A percentile compares a stretch with the other conserved stretches of the same genome.
These are phyloP conservation scores for Chytriomyces sp. DNA, from an alignment of 192 early-diverging fungal genomes.

Conservation along the genomic window DNA sequence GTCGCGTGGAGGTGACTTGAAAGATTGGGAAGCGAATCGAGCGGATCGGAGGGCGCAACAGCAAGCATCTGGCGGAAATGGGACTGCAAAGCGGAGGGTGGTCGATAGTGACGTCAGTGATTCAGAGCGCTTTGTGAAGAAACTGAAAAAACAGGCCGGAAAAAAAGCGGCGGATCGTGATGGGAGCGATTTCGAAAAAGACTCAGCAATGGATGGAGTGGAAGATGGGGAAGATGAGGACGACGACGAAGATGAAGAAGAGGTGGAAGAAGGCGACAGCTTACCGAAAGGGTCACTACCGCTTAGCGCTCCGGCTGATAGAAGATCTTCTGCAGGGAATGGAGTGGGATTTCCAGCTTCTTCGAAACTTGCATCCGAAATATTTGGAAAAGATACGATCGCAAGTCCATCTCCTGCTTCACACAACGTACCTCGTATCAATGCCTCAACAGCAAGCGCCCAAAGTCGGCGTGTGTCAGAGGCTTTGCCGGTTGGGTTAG, in stretches of 20 bases:
- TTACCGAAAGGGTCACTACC: neutral
- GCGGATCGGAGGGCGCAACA: neutral
- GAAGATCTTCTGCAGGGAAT: neutral
- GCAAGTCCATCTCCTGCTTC: neutral
- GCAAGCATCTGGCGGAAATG: neutral
- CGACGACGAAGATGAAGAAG: neutral
- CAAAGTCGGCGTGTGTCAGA: neutral
- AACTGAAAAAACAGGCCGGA: neutral
- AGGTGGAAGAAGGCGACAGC: neutral
- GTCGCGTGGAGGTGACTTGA: slow-evolving; percentile 5
- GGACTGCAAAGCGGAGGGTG: neutral
- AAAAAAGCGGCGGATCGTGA: neutral
- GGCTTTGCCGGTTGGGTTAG: neutral
- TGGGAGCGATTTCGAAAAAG: slow-evolving; percentile 11
- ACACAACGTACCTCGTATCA: neutral
- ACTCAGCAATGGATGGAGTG: neutral
- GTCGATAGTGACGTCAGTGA: slow-evolving; percentile 19
- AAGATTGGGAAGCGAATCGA: slow-evolving; percentile 6
- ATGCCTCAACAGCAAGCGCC: neutral
- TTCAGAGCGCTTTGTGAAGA: neutral
- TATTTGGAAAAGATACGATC: slow-evolving; percentile 9
- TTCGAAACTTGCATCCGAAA: slow-evolving; percentile 1
- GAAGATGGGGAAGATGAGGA: slow-evolving; percentile 11
- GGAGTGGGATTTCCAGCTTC: neutral
- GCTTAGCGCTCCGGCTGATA: neutral